Conservation (phyloP, 768 basidiomycete species). For the Mrakia frigida region DNA sequence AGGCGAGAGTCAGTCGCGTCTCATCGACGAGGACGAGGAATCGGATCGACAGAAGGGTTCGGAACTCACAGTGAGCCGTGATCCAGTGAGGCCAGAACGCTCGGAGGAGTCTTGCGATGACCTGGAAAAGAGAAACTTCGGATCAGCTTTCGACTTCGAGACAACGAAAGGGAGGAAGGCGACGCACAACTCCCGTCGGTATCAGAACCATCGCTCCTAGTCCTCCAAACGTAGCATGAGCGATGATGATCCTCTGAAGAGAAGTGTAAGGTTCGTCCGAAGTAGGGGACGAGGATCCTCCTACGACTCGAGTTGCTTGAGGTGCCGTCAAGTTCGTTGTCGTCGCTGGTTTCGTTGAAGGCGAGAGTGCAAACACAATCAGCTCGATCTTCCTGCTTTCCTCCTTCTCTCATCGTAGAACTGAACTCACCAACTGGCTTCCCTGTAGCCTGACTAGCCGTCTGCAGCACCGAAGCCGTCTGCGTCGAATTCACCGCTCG, state of each 20-base stretch:
- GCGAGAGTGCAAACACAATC: too few species aligned
- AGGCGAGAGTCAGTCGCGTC: not conserved
- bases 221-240: conserved; percentile 22
- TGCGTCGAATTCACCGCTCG: not conserved
- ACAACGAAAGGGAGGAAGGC: not conserved
- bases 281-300: not conserved
- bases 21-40: not conserved
- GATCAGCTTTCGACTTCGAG: not conserved
- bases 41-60: not conserved
- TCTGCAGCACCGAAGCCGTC: not conserved
- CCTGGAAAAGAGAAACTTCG: not conserved
- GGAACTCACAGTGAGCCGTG: conserved; percentile 16
- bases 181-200: conserved; percentile 14
- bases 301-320: not conserved
- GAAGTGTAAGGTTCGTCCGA: not conserved
- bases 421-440: conserved; percentile 14
- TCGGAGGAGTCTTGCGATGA: conserved; percentile 14
- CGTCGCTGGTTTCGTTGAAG: not conserved
- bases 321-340: not conserved
- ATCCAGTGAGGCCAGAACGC: conserved; percentile 15
- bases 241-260: conserved; percentile 6
- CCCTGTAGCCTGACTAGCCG: conserved; percentile 12
- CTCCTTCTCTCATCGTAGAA: too few species aligned
- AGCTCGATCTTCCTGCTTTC: not conserved
- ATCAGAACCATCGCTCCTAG: conserved; percentile 19